Percentiles rank a stretch among this genome's conserved stretches.
Conservation (phyloP, 2,329 filamentous ascomycete genomes). For the Leptographium galeiforme region DNA sequence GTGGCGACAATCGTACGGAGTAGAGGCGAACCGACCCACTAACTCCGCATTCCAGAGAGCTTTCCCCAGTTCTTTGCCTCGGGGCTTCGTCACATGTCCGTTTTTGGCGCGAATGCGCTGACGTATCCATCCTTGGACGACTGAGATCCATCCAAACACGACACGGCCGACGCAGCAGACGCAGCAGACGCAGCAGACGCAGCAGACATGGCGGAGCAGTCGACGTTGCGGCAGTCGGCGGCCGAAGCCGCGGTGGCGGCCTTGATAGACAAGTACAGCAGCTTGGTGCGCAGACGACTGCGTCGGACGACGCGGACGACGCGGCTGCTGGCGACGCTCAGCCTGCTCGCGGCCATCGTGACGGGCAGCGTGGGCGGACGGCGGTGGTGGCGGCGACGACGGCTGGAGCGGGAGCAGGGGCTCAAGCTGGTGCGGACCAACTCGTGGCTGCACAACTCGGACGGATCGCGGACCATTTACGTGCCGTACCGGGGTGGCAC, state of each 20-base stretch:
- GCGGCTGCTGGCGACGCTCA: constrained; percentile 62
- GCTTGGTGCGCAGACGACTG: constrained; percentile 38
- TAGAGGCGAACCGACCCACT: background rate
- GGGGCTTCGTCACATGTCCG: constrained; percentile 10
- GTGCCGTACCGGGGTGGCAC: constrained; percentile 83
- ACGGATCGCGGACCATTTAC: constrained; percentile 88
- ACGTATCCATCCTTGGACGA: too few relatives aligned
- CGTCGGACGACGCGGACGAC: constrained; percentile 55
- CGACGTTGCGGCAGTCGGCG: constrained; percentile 56
- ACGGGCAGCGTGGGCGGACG: constrained; percentile 66
- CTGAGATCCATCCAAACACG: background rate
- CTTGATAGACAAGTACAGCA: constrained; percentile 47
- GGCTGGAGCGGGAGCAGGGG: constrained; percentile 71
- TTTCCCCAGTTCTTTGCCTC: constrained; percentile 4
- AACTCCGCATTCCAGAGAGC: background rate
- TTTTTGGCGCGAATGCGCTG: background rate
- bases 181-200: background rate
- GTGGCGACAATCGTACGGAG: background rate
- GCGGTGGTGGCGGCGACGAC: constrained; percentile 59
- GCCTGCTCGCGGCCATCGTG: constrained; percentile 66
- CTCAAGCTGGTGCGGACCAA: constrained; percentile 74
- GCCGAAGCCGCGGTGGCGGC: constrained; percentile 54
- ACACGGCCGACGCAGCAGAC: background rate
- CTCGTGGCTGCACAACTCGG: constrained; percentile 84
- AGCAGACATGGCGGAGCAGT: constrained; percentile 68